Conservation (phyloP, 1,139 yeast genomes). For the Sugiyamaella pinicola region DNA sequence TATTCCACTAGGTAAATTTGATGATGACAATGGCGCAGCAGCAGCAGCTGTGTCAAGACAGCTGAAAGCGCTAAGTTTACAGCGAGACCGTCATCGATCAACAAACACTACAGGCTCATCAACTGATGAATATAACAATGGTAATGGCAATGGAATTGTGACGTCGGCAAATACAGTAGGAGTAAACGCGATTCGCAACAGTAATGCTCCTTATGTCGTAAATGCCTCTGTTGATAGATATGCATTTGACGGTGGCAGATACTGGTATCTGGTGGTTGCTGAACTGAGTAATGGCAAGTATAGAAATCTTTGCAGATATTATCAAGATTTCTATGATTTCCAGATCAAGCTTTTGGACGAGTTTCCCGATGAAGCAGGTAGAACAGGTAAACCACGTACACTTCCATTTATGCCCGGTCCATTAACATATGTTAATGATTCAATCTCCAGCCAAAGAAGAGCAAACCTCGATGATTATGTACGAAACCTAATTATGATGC, state of each 20-base stretch:
- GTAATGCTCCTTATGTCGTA: constrained; percentile 34
- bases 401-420: constrained; percentile 98
- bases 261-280: constrained; percentile 81
- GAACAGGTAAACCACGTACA: constrained; percentile 72
- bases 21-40: constrained; percentile 39
- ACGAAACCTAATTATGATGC: constrained; percentile 70
- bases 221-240: constrained; percentile 80
- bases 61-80: constrained; percentile 8
- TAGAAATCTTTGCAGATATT: constrained; percentile 80
- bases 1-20: constrained; percentile 66
- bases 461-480: constrained; percentile 85
- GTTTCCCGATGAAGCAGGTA: constrained; percentile 93
- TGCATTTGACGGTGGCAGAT: constrained; percentile 81
- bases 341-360: constrained; percentile 82
- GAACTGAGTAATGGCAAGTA: constrained; percentile 66
- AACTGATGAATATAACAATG: constrained; percentile 8
- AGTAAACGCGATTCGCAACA: constrained; percentile 7
- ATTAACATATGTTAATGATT: constrained; percentile 85
- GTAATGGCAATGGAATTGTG: neutral
- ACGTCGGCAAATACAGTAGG: neutral
- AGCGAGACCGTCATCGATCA: constrained; percentile 21
- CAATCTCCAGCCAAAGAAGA: constrained; percentile 80
- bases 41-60: constrained; percentile 15
- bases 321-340: constrained; percentile 94
- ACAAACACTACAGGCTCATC: constrained; percentile 13